Evolutionary conservation across 1,139 yeast genomes (phyloP).

Genomic region (Meyerozyma guilliermondii): DNA sequence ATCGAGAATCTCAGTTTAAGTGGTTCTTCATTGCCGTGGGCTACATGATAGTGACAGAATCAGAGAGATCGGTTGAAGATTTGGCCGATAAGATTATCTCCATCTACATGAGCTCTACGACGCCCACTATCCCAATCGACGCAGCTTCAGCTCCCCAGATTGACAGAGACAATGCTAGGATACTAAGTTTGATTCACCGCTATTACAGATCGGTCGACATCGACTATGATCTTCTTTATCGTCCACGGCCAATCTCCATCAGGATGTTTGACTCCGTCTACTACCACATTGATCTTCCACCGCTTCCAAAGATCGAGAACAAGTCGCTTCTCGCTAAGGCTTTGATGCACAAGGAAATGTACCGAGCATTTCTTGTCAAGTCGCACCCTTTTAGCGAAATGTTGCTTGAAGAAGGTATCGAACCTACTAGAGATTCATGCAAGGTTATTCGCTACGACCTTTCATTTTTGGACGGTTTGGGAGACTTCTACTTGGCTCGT

Average conservation of each 20-base stretch:
- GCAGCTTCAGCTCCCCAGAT: constrained; percentile 6
- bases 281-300: constrained; percentile 26
- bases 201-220: constrained; percentile 22
- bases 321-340: constrained; percentile 30
- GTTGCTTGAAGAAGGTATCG: constrained; percentile 15
- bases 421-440: constrained; percentile 17
- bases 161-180: constrained; percentile 7
- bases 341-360: constrained; percentile 38
- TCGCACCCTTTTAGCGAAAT: constrained; percentile 25
- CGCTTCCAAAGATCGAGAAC: constrained; percentile 30
- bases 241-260: constrained; percentile 14
- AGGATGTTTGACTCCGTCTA: constrained; percentile 22
- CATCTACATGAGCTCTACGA: constrained; percentile 23
- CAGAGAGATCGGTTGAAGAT: constrained; percentile 20
- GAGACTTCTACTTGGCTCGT: constrained; percentile 38
- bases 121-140: constrained; percentile 3
- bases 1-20: constrained; percentile 11
- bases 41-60: constrained; percentile 24
- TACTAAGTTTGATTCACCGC: constrained; percentile 12
- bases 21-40: constrained; percentile 37
- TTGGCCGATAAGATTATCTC: constrained; percentile 28
- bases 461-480: constrained; percentile 42
- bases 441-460: constrained; percentile 29
- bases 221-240: constrained; percentile 18
- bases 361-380: constrained; percentile 27